Percentiles rank a stretch among this genome's conserved stretches.
These are phyloP conservation scores for Trichoderma endophyticum DNA, from an alignment of 2,329 filamentous ascomycete genomes.

Conservation along the genomic window DNA sequence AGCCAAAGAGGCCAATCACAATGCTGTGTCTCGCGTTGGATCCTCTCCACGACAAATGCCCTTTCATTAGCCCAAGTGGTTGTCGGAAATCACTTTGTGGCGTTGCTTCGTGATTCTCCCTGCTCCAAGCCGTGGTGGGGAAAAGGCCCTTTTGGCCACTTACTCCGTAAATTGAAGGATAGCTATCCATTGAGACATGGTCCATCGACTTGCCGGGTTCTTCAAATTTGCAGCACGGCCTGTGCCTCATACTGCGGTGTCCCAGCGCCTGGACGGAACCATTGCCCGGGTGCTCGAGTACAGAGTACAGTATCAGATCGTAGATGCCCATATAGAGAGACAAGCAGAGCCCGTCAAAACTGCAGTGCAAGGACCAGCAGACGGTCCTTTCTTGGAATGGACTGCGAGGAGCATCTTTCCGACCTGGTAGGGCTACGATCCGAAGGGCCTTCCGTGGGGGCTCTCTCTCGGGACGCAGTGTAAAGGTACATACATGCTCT, in stretches of 20 bases:
- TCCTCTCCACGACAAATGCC: neutral
- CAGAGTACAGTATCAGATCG: neutral
- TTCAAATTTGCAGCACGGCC: neutral
- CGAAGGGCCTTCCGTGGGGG: neutral
- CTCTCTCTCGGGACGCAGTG: neutral
- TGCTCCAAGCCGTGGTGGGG: neutral
- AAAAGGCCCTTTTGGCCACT: neutral
- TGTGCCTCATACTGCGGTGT: neutral
- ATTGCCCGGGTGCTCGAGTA: neutral
- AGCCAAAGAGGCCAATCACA: neutral
- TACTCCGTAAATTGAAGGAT: neutral
- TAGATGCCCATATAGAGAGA: neutral
- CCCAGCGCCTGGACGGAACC: neutral
- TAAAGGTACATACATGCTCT: neutral
- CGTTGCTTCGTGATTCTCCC: neutral
- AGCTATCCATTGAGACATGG: neutral
- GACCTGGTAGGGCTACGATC: conserved; percentile 11
- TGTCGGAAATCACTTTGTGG: conserved; percentile 3
- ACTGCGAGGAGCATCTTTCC: neutral
- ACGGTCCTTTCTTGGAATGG: neutral
- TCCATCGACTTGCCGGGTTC: neutral
- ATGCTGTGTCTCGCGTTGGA: neutral
- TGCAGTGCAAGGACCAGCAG: neutral
- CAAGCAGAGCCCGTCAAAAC: neutral
- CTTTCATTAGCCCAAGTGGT: neutral